A percentile compares a stretch with the other conserved stretches of the same genome.
Evolutionary conservation across 1,284 basidiomycete species (phyloP).

Genomic region (Xanthoconium separans): DNA sequence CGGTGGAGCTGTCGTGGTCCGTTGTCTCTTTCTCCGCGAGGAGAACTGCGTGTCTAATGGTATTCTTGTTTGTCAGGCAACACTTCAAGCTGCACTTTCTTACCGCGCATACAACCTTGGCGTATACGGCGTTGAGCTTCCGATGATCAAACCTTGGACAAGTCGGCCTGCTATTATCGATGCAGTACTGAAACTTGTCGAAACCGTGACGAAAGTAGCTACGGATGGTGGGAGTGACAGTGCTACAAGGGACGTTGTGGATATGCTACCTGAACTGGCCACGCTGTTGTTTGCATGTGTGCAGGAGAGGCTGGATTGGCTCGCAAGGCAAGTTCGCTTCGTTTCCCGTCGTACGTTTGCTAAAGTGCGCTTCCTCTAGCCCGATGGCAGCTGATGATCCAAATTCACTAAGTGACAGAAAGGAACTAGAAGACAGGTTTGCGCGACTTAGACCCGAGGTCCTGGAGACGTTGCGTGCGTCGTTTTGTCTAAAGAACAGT

Average conservation of each 20-base stretch:
- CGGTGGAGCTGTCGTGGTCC: constrained; percentile 59
- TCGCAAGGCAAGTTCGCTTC: constrained; percentile 50
- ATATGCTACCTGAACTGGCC: constrained; percentile 66
- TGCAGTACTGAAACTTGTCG: constrained; percentile 71
- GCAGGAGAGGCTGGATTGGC: constrained; percentile 71
- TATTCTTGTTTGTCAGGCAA: constrained; percentile 46
- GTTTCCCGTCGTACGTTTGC: not conserved
- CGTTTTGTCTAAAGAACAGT: not conserved
- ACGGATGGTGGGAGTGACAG: constrained; percentile 20
- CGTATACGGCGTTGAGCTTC: constrained; percentile 76
- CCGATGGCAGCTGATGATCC: constrained; percentile 44
- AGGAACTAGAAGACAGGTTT: constrained; percentile 65
- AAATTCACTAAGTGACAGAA: constrained; percentile 50
- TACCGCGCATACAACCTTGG: constrained; percentile 71
- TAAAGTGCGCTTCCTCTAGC: constrained; percentile 31
- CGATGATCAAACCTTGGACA: constrained; percentile 84
- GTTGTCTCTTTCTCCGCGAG: constrained; percentile 21
- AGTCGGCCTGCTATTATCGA: constrained; percentile 69
- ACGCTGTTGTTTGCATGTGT: constrained; percentile 69
- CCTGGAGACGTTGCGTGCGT: constrained; percentile 74
- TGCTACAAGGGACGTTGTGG: constrained; percentile 50
- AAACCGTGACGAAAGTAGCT: constrained; percentile 52
- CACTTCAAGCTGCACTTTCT: constrained; percentile 69
- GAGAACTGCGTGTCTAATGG: not conserved
- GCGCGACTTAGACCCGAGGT: constrained; percentile 67